These are phyloP conservation scores for Lipomyces sp. DNA, from an alignment of 805 yeast species.

Conservation along the genomic window DNA sequence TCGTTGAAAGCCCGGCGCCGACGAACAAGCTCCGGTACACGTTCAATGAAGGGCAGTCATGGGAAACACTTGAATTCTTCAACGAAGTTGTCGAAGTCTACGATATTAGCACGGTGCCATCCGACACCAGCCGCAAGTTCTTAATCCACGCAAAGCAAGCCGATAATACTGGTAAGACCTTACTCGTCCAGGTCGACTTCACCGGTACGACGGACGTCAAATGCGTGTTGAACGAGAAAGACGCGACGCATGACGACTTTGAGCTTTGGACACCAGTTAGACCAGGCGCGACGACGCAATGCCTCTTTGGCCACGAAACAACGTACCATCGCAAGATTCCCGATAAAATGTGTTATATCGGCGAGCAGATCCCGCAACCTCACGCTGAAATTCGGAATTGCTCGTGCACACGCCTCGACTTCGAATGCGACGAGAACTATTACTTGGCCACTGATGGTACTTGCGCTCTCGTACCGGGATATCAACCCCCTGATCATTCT, in stretches of 20 bases:
- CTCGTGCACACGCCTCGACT: conserved; percentile 83
- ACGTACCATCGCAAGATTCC: conserved; percentile 62
- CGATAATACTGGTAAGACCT: conserved; percentile 53
- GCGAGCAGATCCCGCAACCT: conserved; percentile 64
- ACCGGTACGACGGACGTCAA: conserved; percentile 55
- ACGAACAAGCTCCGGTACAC: conserved; percentile 70
- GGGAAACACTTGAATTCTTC: conserved; percentile 70
- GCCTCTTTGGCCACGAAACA: conserved; percentile 74
- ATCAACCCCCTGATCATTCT: conserved; percentile 65
- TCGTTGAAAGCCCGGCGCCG: conserved; percentile 62
- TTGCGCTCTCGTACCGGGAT: conserved; percentile 80
- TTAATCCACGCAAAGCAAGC: conserved; percentile 59
- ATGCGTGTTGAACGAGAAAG: conserved; percentile 57
- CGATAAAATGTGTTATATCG: conserved; percentile 66
- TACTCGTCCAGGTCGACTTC: conserved; percentile 63
- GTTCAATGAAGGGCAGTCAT: conserved; percentile 75
- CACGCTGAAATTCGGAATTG: conserved; percentile 65
- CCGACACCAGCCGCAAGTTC: conserved; percentile 85
- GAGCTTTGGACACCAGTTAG: conserved; percentile 67
- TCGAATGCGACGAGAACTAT: conserved; percentile 91
- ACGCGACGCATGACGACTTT: conserved; percentile 59
- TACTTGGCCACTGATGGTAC: conserved; percentile 74
- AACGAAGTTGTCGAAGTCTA: conserved; percentile 59
- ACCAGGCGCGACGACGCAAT: conserved; percentile 53
- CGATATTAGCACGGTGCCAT: conserved; percentile 88